Evolutionary conservation across 108 stramenopile genomes (phyloP).

Genomic region (Fragilaria radians): DNA sequence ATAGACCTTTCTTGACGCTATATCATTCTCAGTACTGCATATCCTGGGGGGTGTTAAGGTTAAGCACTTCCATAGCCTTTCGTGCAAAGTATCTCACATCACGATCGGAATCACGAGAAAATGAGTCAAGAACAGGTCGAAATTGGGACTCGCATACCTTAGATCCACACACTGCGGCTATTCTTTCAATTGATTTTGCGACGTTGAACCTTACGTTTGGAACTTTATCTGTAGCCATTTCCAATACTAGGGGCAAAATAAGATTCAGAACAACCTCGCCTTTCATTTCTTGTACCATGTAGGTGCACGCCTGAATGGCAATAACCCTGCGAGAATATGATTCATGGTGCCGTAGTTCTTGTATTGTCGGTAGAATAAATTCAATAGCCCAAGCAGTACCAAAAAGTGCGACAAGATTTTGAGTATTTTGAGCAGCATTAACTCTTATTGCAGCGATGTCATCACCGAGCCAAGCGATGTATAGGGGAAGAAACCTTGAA

Average conservation of each 20-base stretch:
- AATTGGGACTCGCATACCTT: constrained; percentile 64
- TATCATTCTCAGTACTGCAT: no score
- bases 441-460: constrained; percentile 86
- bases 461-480: constrained; percentile 93
- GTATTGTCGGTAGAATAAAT: constrained; percentile 77
- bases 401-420: constrained; percentile 78
- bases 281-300: constrained; percentile 77
- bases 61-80: constrained; percentile 21
- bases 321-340: constrained; percentile 87
- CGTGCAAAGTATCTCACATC: constrained; percentile 91
- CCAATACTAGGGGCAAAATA: constrained; percentile 81
- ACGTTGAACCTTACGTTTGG: constrained; percentile 97
- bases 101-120: constrained; percentile 82
- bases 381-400: constrained; percentile 90
- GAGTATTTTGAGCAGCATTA: constrained; percentile 85
- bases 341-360: constrained; percentile 58
- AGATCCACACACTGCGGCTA: constrained; percentile 61
- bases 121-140: constrained; percentile 56
- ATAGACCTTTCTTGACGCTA: no score
- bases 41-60: constrained; percentile 15
- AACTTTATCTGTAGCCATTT: constrained; percentile 87
- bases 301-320: constrained; percentile 80
- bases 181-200: constrained; percentile 75
- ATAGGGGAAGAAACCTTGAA: constrained; percentile 71
- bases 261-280: constrained; percentile 41